These are phyloP conservation scores for Aspergillus amoenus DNA, from an alignment of 2,329 filamentous ascomycete genomes.

Conservation along the genomic window DNA sequence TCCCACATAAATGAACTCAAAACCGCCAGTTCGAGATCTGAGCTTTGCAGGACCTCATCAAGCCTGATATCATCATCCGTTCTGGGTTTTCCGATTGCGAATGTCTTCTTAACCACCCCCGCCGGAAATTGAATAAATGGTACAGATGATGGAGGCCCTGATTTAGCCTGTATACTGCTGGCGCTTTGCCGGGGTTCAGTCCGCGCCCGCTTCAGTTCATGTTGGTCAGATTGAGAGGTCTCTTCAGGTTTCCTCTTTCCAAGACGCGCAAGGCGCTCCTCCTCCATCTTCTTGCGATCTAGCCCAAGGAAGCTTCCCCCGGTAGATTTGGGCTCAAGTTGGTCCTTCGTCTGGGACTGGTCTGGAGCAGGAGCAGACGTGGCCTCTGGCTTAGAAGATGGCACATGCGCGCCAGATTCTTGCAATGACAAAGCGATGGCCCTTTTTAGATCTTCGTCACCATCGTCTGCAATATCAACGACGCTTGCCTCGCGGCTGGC, in stretches of 20 bases:
- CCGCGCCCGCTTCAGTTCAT: slow-evolving; percentile 24
- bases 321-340: not conserved
- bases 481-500: slow-evolving; percentile 1
- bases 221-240: slow-evolving; percentile 29
- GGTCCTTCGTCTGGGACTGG: not conserved
- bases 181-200: not conserved
- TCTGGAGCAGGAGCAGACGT: not conserved
- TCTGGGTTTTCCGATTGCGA: slow-evolving; percentile 63
- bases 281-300: slow-evolving; percentile 81
- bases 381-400: not conserved
- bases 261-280: slow-evolving; percentile 71
- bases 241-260: slow-evolving; percentile 55
- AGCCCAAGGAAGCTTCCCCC: slow-evolving; percentile 52
- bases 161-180: not conserved
- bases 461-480: slow-evolving; percentile 13
- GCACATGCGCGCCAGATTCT: slow-evolving; percentile 13
- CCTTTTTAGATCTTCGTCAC: slow-evolving; percentile 37
- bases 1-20: slow-evolving; percentile 89
- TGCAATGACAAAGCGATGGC: slow-evolving; percentile 38
- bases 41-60: slow-evolving; percentile 77
- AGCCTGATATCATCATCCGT: slow-evolving; percentile 75
- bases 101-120: slow-evolving; percentile 80
- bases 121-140: slow-evolving; percentile 48
- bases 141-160: not conserved
- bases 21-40: slow-evolving; percentile 71